Evolutionary conservation across 139 green algal species (phyloP).

Genomic region (Yamagishiella unicocca): DNA sequence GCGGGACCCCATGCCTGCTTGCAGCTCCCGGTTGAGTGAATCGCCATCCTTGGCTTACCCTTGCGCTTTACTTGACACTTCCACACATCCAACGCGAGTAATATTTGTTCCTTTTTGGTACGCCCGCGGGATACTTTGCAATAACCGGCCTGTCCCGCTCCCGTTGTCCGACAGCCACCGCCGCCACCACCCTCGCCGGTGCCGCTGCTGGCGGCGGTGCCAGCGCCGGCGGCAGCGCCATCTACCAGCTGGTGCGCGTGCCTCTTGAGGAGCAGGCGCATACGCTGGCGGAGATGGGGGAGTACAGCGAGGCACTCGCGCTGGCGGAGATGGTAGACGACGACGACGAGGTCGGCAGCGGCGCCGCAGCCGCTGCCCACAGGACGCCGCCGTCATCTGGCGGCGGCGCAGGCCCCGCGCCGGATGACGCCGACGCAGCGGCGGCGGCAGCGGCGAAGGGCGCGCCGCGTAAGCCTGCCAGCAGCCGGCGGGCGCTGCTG

Average conservation of each 20-base stretch:
- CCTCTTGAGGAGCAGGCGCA: conserved; percentile 69
- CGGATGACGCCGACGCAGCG: background rate
- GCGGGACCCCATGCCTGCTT: no score
- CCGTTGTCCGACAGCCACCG: no score
- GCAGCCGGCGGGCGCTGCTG: conserved; percentile 58
- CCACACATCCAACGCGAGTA: no score
- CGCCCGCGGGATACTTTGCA: no score
- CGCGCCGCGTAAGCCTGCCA: background rate
- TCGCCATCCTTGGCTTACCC: no score
- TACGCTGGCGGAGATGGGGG: conserved; percentile 67
- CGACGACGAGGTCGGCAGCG: background rate
- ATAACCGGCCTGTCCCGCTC: no score
- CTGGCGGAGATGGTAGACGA: conserved; percentile 63
- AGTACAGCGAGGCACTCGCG: conserved; percentile 79
- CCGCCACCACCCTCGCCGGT: background rate
- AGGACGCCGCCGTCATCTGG: background rate
- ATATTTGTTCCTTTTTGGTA: no score
- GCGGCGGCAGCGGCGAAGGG: background rate
- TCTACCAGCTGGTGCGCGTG: conserved; percentile 62
- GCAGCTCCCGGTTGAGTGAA: no score
- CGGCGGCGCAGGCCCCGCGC: background rate
- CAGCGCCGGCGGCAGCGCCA: background rate
- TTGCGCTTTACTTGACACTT: no score
- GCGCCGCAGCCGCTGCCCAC: background rate
- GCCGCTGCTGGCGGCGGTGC: background rate